Evolutionary conservation across 2,329 filamentous ascomycete species (phyloP), one percentile per base, ranked within the genome.

Genomic region (Ascochyta koolunga): DNA sequence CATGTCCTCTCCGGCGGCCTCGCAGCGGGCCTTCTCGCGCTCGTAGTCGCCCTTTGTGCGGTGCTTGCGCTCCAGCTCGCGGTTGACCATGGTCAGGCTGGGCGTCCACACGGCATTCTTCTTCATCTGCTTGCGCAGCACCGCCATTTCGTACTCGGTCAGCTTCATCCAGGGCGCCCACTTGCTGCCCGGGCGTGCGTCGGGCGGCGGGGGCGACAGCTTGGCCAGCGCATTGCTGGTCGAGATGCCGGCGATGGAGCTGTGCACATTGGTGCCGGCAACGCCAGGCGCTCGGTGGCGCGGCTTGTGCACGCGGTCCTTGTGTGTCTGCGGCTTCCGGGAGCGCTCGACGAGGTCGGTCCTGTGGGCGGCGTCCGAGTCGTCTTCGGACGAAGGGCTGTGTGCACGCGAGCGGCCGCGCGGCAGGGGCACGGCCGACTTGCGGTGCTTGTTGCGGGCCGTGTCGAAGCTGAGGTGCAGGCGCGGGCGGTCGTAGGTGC

Each of bases 91-190:
- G 0, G 90, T 93, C 64, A 91, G 89, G 59, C 89, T 93, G 0
- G 90, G 90, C 2, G 85, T 87, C 90, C 90, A 95, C 4, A 90
- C 87, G 0, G 90, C 89, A 67, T 95, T 95, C 80, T 95, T 95
- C 82, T 95, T 95, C 90, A 95, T 95, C 16, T 89, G 83, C 76
- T 95, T 95, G 56, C 90, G 81, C 7, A 95, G 80, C 59, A 86
- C 84, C 5, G 85, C 86, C 84, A 88, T 86, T 65, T 88, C 86
- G 76, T 82, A 88, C 61, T 87, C 85, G 2, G 86, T 88, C 58
- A 88, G 74, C 52, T 84, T 83, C 63, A 85, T 77, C 86, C 86
- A 88, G 2, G 86, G 86, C 56, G 82, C 76, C 73, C 83, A 82
- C 65, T 82, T 82, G 71, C 84, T 86, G 39, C 86, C 86, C 21